Conservation (phyloP, 73 alveolate species). For the Paramecium sonneborni region DNA sequence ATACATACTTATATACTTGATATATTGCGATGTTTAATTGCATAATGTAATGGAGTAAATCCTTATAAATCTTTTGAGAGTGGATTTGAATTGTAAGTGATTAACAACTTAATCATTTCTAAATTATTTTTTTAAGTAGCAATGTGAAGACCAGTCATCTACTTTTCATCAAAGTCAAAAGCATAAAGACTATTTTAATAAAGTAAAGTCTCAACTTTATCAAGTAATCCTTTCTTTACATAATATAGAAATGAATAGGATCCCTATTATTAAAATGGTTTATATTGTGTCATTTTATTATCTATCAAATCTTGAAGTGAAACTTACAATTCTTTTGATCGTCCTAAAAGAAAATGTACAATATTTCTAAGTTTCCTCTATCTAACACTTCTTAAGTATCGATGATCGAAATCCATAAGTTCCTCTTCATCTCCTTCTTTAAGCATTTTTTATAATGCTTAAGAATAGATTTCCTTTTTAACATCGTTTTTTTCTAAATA, state of each 20-base stretch:
- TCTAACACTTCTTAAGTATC: constrained; percentile 28
- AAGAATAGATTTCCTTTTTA: not conserved
- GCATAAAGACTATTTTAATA: not conserved
- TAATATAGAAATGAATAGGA: constrained; percentile 12
- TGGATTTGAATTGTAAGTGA: not conserved
- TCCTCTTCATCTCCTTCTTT: constrained; percentile 20
- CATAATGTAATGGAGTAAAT: constrained; percentile 1
- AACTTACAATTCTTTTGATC: constrained; percentile 8
- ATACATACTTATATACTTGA: not conserved
- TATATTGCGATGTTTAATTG: not conserved
- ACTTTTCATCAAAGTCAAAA: constrained; percentile 7
- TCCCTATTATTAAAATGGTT: constrained; percentile 41
- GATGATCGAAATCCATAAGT: constrained; percentile 37
- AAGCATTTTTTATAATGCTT: not conserved
- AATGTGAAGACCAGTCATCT: constrained; percentile 5
- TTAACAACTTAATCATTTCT: not conserved
- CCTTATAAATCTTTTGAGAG: not conserved
- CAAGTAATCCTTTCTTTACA: constrained; percentile 15
- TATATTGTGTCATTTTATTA: constrained; percentile 2
- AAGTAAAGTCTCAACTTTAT: not conserved
- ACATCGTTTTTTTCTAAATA: not conserved
- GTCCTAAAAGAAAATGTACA: not conserved
- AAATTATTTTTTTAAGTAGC: constrained; percentile 4
- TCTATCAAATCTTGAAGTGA: constrained; percentile 13
- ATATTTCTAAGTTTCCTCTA: not conserved